Conservation (phyloP, 352 stramenopile species). For the Pythium vanterpoolii region DNA sequence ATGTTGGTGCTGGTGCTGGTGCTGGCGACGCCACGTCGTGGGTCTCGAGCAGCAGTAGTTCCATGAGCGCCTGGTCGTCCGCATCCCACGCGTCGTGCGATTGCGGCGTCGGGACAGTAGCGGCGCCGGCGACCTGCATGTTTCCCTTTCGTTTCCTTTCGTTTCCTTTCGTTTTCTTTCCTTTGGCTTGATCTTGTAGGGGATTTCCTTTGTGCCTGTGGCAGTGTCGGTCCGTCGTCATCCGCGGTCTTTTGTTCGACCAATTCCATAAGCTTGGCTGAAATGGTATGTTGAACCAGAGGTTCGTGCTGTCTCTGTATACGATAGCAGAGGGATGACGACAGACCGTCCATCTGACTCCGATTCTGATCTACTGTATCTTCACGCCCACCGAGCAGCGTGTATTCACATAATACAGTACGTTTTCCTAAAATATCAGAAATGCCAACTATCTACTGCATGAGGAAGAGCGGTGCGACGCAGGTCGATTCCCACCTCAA, state of each 20-base stretch:
- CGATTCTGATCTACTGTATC: neutral
- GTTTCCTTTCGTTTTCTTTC: neutral
- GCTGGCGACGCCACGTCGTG: conserved; percentile 1
- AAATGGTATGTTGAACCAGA: neutral
- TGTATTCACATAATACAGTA: no score
- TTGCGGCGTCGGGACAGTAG: neutral
- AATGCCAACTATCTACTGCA: neutral
- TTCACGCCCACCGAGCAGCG: no score
- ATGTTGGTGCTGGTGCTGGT: neutral
- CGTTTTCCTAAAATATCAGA: no score
- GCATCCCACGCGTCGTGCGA: conserved; percentile 17
- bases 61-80: conserved; percentile 28
- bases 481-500: conserved; percentile 45
- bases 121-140: conserved; percentile 4
- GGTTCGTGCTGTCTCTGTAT: neutral
- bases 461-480: conserved; percentile 25
- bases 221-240: no score
- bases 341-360: neutral
- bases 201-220: no score
- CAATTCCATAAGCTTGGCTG: neutral
- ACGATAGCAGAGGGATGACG: neutral
- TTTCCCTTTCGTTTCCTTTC: neutral
- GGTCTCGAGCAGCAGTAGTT: conserved; percentile 24
- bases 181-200: neutral
- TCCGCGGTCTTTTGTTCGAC: neutral